phyloP scores from a whole-genome alignment of 805 yeast genomes.

The Wickerhamiella shivajii region DNA sequence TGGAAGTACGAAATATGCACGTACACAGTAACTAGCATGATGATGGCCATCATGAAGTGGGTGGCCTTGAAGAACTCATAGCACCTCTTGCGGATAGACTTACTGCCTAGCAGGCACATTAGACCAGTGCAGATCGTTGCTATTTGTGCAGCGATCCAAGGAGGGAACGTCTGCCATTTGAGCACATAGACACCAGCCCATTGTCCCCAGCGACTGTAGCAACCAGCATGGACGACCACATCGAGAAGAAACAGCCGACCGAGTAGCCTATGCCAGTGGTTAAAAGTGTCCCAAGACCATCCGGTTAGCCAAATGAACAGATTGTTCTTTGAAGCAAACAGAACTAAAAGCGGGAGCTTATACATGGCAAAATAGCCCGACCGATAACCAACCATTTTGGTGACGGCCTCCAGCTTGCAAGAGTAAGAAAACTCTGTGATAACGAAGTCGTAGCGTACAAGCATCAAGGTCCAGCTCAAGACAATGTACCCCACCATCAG shows the following conservation, averaged over 20 bases:
- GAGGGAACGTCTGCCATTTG: conserved; percentile 10
- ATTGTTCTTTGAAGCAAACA: conserved; percentile 56
- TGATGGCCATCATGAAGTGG: conserved; percentile 32
- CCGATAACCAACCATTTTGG: conserved; percentile 29
- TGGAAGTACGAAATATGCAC: conserved; percentile 7
- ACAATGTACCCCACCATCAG: conserved; percentile 23
- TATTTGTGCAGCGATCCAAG: conserved; percentile 29
- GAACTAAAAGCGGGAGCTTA: conserved; percentile 28
- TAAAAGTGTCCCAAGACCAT: conserved; percentile 42
- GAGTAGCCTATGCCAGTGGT: conserved; percentile 41
- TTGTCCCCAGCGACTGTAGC: conserved; percentile 31
- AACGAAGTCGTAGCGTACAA: conserved; percentile 7
- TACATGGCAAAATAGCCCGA: conserved; percentile 19
- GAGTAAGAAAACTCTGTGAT: conserved; percentile 27
- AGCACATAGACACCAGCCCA: conserved; percentile 28
- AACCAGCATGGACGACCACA: conserved; percentile 31
- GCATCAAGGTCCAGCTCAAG: conserved; percentile 13
- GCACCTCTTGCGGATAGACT: conserved; percentile 43
- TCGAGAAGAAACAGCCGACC: conserved; percentile 30
- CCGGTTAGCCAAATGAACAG: conserved; percentile 47
- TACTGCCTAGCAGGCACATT: conserved; percentile 35
- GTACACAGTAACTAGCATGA: conserved; percentile 6
- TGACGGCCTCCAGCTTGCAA: conserved; percentile 6
- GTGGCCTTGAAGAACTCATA: conserved; percentile 49
- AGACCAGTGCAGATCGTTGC: conserved; percentile 32